phyloP scores from a whole-genome alignment of 2,329 filamentous ascomycete species.

The Westerdykella sp. region DNA sequence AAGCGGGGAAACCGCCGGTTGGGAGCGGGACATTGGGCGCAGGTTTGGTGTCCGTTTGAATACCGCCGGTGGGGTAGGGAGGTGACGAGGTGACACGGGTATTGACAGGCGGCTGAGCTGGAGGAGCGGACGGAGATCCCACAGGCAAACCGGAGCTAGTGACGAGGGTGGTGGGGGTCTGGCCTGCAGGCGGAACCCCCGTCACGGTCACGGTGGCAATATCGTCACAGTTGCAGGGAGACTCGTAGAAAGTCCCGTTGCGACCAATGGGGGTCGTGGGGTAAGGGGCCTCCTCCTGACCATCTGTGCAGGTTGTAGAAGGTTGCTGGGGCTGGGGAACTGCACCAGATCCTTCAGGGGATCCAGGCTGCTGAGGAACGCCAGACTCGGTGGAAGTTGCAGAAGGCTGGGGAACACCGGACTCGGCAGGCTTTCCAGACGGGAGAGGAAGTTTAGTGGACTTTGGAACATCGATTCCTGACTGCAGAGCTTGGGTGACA shows the following conservation, averaged over 20 bases:
- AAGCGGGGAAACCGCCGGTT: slow-evolving; percentile 12
- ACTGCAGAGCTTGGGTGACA: slow-evolving; percentile 21
- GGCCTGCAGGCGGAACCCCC: slow-evolving; percentile 13
- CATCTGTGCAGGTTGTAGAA: background rate
- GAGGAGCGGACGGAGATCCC: background rate
- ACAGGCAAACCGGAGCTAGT: background rate
- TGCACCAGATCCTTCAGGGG: background rate
- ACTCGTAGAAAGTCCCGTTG: slow-evolving; percentile 2
- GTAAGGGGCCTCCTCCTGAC: background rate
- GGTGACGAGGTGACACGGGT: slow-evolving; percentile 4
- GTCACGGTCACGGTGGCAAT: slow-evolving; percentile 26
- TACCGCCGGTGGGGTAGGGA: slow-evolving; percentile 19
- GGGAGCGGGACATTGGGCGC: slow-evolving; percentile 20
- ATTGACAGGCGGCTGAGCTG: slow-evolving; percentile 3
- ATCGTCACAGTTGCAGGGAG: slow-evolving; percentile 20
- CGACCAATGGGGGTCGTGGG: background rate
- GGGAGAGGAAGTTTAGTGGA: slow-evolving; percentile 5
- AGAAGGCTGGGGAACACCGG: background rate
- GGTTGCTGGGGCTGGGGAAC: background rate
- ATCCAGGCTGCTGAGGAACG: background rate
- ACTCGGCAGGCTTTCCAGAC: background rate
- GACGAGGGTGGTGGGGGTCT: slow-evolving; percentile 5
- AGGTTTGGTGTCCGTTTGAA: slow-evolving; percentile 24
- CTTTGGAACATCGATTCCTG: slow-evolving; percentile 14
- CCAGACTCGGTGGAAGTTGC: background rate